These are phyloP conservation scores for Candida mattraensis DNA, from an alignment of 805 yeast species.

Conservation along the genomic window DNA sequence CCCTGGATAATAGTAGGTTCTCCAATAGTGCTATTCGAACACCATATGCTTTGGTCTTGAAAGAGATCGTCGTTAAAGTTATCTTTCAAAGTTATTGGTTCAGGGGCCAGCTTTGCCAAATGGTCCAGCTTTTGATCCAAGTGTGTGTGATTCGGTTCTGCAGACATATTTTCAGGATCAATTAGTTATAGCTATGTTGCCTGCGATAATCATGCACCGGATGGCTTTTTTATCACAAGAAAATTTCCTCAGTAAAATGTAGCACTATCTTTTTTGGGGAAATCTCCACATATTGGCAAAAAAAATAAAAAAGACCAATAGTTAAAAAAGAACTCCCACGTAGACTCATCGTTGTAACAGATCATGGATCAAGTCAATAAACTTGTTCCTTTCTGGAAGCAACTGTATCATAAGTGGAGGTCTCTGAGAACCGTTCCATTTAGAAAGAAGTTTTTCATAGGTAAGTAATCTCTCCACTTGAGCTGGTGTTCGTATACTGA, in stretches of 20 bases:
- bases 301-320: too few relatives aligned
- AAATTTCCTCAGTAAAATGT: too few relatives aligned
- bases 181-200: not conserved
- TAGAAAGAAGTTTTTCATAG: slow-evolving; percentile 63
- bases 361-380: slow-evolving; percentile 50
- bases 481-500: too few relatives aligned
- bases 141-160: slow-evolving; percentile 15
- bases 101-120: slow-evolving; percentile 34
- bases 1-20: slow-evolving; percentile 34
- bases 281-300: too few relatives aligned
- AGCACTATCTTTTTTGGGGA: too few relatives aligned
- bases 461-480: slow-evolving; percentile 19
- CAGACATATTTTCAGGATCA: not conserved
- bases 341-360: too few relatives aligned
- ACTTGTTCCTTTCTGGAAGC: slow-evolving; percentile 50
- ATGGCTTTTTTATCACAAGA: too few relatives aligned
- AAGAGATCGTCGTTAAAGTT: slow-evolving; percentile 19
- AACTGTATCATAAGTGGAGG: slow-evolving; percentile 54
- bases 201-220: too few relatives aligned
- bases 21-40: slow-evolving; percentile 30
- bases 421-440: slow-evolving; percentile 66
- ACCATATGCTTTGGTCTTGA: slow-evolving; percentile 26
- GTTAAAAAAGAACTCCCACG: too few relatives aligned
- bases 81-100: slow-evolving; percentile 41
- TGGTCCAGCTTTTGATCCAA: slow-evolving; percentile 11